Percentiles rank a stretch among this genome's conserved stretches.
Conservation (phyloP, 2,329 filamentous ascomycete genomes). For the Fusarium gaditjirri region DNA sequence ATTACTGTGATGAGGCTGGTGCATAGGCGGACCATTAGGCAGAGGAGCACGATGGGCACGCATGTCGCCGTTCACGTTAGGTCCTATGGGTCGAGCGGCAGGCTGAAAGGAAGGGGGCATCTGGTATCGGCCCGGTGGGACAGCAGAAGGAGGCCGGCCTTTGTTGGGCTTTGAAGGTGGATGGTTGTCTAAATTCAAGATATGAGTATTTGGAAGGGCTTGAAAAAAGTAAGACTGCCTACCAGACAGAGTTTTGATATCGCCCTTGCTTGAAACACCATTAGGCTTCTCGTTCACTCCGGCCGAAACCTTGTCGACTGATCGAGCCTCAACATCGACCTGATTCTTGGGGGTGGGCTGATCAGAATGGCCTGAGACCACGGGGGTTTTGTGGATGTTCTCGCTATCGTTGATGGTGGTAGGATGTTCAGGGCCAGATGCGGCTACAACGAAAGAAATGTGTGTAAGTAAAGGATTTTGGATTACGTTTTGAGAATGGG, state of each 20-base stretch:
- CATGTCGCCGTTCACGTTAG: constrained; percentile 49
- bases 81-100: constrained; percentile 45
- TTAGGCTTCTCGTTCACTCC: constrained; percentile 28
- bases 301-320: constrained; percentile 7
- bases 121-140: constrained; percentile 53
- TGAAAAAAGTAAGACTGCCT: constrained; percentile 9
- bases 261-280: constrained; percentile 23
- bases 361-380: constrained; percentile 33
- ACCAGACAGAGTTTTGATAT: constrained; percentile 33
- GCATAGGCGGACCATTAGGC: constrained; percentile 53
- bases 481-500: neutral
- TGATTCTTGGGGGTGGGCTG: constrained; percentile 39
- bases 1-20: constrained; percentile 65
- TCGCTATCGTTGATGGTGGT: constrained; percentile 26
- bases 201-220: constrained; percentile 10
- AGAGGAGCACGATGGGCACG: constrained; percentile 47
- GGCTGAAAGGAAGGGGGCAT: constrained; percentile 58
- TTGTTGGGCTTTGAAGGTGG: constrained; percentile 30
- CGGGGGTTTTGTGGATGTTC: constrained; percentile 21
- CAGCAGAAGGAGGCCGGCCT: constrained; percentile 46
- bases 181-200: constrained; percentile 25
- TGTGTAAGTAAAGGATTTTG: constrained; percentile 23
- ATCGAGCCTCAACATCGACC: constrained; percentile 13
- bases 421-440: constrained; percentile 32
- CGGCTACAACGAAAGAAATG: constrained; percentile 11